A percentile compares a stretch with the other conserved stretches of the same genome.
These are phyloP conservation scores for Rauvolfia tetraphylla DNA, from an alignment of 257 asterid species.

Conservation along the genomic window DNA sequence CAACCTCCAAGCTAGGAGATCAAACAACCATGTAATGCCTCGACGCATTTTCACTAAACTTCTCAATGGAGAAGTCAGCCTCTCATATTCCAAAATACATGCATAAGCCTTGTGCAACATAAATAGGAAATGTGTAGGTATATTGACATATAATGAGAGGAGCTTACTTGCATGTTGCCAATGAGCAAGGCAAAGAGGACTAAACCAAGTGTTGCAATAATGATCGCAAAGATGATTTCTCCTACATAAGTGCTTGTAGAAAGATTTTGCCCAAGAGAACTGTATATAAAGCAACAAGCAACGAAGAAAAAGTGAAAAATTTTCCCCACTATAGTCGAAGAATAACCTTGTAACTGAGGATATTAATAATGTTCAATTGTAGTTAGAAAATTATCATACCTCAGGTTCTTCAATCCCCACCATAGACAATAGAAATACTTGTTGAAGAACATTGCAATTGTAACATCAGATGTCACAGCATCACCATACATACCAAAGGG, in stretches of 20 bases:
- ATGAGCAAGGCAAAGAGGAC: slow-evolving; percentile 91
- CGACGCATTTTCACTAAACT: not conserved
- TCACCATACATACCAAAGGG: slow-evolving; percentile 91
- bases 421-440: slow-evolving; percentile 92
- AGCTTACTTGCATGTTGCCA: slow-evolving; percentile 89
- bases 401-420: slow-evolving; percentile 95
- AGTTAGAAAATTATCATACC: slow-evolving; percentile 35
- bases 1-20: not conserved
- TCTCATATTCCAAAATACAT: not conserved
- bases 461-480: slow-evolving; percentile 59
- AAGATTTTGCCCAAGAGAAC: slow-evolving; percentile 88
- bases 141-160: not conserved
- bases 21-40: not conserved
- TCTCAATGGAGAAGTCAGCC: not conserved
- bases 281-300: slow-evolving; percentile 29
- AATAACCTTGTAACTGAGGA: not conserved
- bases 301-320: not conserved
- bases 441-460: slow-evolving; percentile 64
- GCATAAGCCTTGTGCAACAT: not conserved
- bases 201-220: slow-evolving; percentile 73
- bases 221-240: slow-evolving; percentile 71
- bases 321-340: not conserved
- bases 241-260: slow-evolving; percentile 74
- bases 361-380: not conserved
- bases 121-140: not conserved